Evolutionary conservation across 495 filamentous ascomycete genomes (phyloP).

Genomic region (Chaetomium tenue): DNA sequence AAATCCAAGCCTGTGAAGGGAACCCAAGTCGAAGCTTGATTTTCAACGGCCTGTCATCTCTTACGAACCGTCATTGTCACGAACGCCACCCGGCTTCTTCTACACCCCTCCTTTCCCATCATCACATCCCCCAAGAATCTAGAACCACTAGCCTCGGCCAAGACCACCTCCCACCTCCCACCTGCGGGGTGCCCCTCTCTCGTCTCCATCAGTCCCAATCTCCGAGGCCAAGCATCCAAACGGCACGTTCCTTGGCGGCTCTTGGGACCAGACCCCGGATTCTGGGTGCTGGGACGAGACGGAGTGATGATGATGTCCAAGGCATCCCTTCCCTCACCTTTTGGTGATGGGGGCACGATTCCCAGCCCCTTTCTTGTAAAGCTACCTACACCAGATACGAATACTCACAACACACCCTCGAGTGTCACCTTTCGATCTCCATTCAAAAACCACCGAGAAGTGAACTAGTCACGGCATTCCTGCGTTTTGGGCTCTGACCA

Average conservation of each 20-base stretch:
- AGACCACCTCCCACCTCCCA: background rate
- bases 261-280: constrained; percentile 8
- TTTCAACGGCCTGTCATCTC: background rate
- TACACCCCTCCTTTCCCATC: background rate
- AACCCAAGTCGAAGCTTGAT: background rate
- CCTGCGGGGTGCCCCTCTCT: background rate
- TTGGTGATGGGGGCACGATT: too few relatives aligned
- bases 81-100: background rate
- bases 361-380: too few relatives aligned
- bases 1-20: too few relatives aligned
- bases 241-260: background rate
- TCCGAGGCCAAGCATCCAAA: background rate
- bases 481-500: background rate
- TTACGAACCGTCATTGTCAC: background rate
- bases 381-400: background rate
- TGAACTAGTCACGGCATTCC: background rate
- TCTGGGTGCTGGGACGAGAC: background rate
- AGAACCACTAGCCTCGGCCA: constrained; percentile 1
- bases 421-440: background rate
- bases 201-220: constrained; percentile 7
- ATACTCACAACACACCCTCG: too few relatives aligned
- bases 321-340: too few relatives aligned
- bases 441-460: background rate
- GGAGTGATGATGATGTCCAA: background rate
- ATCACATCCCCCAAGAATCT: background rate